Conservation (phyloP, 2,329 filamentous ascomycete species). For the Fusarium sacchari region DNA sequence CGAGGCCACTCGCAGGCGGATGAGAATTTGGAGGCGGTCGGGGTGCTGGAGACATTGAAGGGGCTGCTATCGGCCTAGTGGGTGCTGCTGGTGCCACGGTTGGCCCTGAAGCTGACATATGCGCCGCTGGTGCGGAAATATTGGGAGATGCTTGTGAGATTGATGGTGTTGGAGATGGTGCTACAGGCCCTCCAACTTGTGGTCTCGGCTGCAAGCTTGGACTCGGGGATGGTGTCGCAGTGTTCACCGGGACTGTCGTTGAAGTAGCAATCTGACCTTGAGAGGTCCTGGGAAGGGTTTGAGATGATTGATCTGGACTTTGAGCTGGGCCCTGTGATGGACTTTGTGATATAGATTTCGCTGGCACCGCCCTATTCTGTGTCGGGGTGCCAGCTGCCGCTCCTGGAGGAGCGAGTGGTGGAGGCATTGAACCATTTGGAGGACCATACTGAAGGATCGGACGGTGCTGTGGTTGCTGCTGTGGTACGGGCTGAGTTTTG, state of each 20-base stretch:
- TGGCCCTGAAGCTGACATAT: conserved; percentile 38
- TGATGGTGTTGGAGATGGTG: conserved; percentile 37
- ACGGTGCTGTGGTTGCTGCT: conserved; percentile 49
- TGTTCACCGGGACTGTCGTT: conserved; percentile 24
- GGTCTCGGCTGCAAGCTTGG: conserved; percentile 34
- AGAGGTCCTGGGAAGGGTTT: conserved; percentile 25
- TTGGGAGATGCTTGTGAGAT: conserved; percentile 37
- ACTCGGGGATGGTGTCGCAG: conserved; percentile 26
- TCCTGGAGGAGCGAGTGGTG: conserved; percentile 53
- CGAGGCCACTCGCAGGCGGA: conserved; percentile 25
- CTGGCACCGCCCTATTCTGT: conserved; percentile 28
- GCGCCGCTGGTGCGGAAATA: conserved; percentile 28
- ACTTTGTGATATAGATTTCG: conserved; percentile 31
- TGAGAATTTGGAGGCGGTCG: conserved; percentile 30
- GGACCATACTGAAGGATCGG: conserved; percentile 74
- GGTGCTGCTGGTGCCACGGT: conserved; percentile 39
- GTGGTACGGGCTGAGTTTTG: conserved; percentile 51
- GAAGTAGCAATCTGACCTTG: conserved; percentile 21
- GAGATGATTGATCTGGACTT: conserved; percentile 30
- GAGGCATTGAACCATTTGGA: conserved; percentile 70
- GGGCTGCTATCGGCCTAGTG: conserved; percentile 30
- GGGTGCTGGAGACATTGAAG: conserved; percentile 42
- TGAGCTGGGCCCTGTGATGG: conserved; percentile 32
- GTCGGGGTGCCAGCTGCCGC: conserved; percentile 40
- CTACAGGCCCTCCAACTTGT: conserved; percentile 21